A percentile compares a stretch with the other conserved stretches of the same genome.
Conservation (phyloP, 2,329 filamentous ascomycete genomes). For the Fusarium illudens region DNA sequence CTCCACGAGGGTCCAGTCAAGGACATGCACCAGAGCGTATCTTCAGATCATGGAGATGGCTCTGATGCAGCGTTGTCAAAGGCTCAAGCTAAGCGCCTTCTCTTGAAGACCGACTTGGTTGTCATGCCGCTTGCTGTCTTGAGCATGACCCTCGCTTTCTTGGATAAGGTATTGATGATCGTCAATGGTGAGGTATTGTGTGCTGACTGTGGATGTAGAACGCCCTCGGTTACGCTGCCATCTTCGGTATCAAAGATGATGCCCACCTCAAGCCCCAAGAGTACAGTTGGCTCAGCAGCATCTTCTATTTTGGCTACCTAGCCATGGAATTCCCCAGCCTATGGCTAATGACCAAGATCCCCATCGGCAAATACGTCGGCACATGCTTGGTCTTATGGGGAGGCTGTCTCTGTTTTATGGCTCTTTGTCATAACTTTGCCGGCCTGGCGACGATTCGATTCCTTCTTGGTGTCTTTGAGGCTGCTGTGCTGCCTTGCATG, state of each 20-base stretch:
- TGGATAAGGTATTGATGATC: constrained; percentile 15
- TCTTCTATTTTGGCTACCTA: constrained; percentile 56
- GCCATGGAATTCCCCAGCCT: constrained; percentile 55
- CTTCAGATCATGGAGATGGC: background rate
- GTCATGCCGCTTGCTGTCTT: constrained; percentile 24
- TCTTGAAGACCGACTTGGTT: constrained; percentile 26
- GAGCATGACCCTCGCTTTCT: constrained; percentile 26
- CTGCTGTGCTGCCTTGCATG: constrained; percentile 36
- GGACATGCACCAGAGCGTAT: background rate
- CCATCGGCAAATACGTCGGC: background rate
- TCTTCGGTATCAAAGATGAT: constrained; percentile 23
- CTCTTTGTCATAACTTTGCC: constrained; percentile 32
- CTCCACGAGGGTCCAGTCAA: background rate
- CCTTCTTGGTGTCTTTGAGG: constrained; percentile 41
- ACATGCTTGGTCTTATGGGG: background rate
- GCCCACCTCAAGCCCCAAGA: constrained; percentile 49
- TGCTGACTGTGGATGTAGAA: background rate
- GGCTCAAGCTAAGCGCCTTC: constrained; percentile 11
- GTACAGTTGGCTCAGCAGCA: constrained; percentile 69
- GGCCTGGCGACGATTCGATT: constrained; percentile 39
- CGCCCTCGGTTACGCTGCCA: constrained; percentile 5
- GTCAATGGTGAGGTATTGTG: too few relatives aligned
- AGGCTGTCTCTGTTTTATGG: constrained; percentile 21
- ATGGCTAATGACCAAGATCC: constrained; percentile 18
- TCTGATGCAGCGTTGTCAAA: background rate